Evolutionary conservation across 441 rosid genomes (phyloP), one percentile per base, ranked within the genome.

Genomic region (Pelargonium citronellum): DNA sequence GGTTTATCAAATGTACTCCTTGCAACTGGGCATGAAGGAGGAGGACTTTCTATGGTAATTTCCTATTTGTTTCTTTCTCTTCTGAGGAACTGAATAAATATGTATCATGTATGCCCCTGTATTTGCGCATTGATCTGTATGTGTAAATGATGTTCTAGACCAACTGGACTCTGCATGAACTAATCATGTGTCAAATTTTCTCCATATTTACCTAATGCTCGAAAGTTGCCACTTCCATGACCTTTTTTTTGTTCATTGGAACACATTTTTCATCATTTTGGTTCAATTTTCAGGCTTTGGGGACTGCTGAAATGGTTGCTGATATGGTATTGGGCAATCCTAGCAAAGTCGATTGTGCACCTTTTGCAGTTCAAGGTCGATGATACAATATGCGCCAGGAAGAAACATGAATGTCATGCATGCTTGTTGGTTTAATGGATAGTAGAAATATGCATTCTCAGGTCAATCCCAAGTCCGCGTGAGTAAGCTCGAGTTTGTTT

Each of bases 1-100:
- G 78, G 85, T 77, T 77, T 90, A 74, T 75, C 87, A 58, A 88
- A 91, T 71, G 74, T 88, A 41, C 80, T 80, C 74, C 79, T 94
- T 71, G 92, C 96, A 64, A 84, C 98, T 53, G 98, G 98, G 9
- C 98, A 94, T 79, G 97, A 94, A 84, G 98, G 97, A 69, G 86
- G 86, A 63, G 97, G 97, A 69, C 93, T 94, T 73, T 81, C 93
- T 53, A 73, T 88, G 96, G 98, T 94, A 88, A 78, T 55, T 55
- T 55, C 6, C 24, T 74, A 69, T 46, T 53, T 69, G 7, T 49
- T 19, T 51, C 46, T 53, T 24, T 34, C 46, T 24, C 63, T 37
- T 12, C 17, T 16, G 24, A 17, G 22, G 62, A 22, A 55, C 62
- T 55, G 62, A 8, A 55, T 55, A 2, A 7, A 17, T 19, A 16